These are phyloP conservation scores for Plasmodium cynomolgi DNA, from an alignment of 169 alveolate species.

Conservation along the genomic window DNA sequence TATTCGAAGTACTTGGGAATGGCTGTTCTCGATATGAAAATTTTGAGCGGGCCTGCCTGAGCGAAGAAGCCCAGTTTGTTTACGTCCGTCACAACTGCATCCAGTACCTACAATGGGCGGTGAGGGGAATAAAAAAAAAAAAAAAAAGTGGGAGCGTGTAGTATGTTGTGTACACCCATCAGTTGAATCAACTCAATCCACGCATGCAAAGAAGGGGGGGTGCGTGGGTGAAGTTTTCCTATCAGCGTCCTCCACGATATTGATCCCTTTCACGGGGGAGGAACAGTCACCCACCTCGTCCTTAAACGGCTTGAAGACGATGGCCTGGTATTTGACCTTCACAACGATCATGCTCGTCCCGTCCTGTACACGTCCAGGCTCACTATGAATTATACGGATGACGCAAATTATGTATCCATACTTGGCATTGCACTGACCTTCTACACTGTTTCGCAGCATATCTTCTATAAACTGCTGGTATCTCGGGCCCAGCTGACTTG, in stretches of 20 bases:
- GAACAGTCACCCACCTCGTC: conserved; percentile 86
- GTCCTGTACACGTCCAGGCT: conserved; percentile 93
- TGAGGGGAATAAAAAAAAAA: not conserved
- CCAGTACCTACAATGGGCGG: conserved; percentile 83
- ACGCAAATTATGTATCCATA: conserved; percentile 92
- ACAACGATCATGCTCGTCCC: conserved; percentile 94
- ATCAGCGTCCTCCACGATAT: not conserved
- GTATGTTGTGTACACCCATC: not conserved
- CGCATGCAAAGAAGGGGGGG: not conserved
- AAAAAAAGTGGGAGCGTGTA: not conserved
- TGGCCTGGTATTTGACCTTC: conserved; percentile 92
- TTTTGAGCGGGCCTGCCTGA: conserved; percentile 94
- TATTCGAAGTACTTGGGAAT: conserved; percentile 89
- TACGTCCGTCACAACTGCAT: conserved; percentile 92
- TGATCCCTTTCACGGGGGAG: not conserved
- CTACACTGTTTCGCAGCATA: conserved; percentile 90
- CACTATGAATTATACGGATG: conserved; percentile 89
- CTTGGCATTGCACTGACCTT: conserved; percentile 88
- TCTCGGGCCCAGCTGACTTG: conserved; percentile 92
- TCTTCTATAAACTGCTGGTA: conserved; percentile 90
- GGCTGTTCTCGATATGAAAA: conserved; percentile 91
- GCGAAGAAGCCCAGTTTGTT: conserved; percentile 92
- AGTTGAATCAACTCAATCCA: not conserved
- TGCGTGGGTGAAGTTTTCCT: not conserved
- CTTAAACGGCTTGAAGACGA: conserved; percentile 91